A percentile compares a stretch with the other conserved stretches of the same genome.
phyloP scores from a whole-genome alignment of 306 rosid genomes.

The Hippophae rhamnoides region DNA sequence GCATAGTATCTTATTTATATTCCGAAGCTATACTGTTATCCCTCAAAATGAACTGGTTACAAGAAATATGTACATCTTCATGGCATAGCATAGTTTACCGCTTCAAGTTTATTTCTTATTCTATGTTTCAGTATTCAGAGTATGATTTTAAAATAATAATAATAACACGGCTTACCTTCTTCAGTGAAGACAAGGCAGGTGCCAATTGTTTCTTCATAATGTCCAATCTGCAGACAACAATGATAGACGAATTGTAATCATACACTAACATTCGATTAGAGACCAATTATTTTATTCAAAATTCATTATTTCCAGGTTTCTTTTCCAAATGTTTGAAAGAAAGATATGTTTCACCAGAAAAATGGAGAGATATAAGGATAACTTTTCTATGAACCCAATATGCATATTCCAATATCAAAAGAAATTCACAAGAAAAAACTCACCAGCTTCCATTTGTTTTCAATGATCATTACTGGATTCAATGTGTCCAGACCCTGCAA shows the following conservation, averaged over 20 bases:
- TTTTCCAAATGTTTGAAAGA: no score
- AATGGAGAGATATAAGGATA: no score
- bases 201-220: slow-evolving; percentile 68
- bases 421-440: slow-evolving; percentile 7
- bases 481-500: slow-evolving; percentile 68
- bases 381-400: no score
- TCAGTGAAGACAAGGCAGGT: slow-evolving; percentile 59
- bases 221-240: slow-evolving; percentile 49
- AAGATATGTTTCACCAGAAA: no score
- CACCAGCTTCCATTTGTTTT: slow-evolving; percentile 61
- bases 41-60: no score
- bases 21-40: no score
- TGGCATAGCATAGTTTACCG: neutral
- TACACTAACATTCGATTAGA: neutral
- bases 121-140: neutral
- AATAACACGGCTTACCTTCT: slow-evolving; percentile 34
- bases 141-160: neutral
- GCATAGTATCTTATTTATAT: no score
- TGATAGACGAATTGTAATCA: neutral
- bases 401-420: neutral
- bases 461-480: slow-evolving; percentile 61
- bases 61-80: no score
- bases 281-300: neutral
- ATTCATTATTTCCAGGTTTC: neutral
- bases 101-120: neutral